Evolutionary conservation across 2,329 filamentous ascomycete species (phyloP).

Genomic region (Rhynchosporium agropyri): DNA sequence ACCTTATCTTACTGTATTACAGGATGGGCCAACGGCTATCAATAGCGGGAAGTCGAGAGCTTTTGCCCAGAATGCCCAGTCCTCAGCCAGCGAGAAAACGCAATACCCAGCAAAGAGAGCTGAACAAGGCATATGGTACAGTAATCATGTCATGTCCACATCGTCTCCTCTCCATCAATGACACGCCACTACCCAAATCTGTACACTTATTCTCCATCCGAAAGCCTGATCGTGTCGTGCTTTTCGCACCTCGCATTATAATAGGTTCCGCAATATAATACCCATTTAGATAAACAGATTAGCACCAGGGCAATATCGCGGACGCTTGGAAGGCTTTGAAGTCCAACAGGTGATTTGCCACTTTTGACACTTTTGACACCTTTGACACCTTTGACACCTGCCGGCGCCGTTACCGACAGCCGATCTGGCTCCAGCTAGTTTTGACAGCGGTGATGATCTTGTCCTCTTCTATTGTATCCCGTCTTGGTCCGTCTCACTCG

Average conservation of each 20-base stretch:
- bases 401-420: not conserved
- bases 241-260: too few relatives aligned
- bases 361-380: not conserved
- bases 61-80: not conserved
- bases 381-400: constrained; percentile 1
- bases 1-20: not conserved
- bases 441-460: constrained; percentile 5
- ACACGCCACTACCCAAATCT: too few relatives aligned
- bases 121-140: too few relatives aligned
- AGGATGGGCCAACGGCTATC: constrained; percentile 8
- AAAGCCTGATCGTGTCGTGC: too few relatives aligned
- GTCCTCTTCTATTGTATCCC: not conserved
- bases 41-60: constrained; percentile 5
- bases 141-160: too few relatives aligned
- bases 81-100: too few relatives aligned
- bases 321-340: not conserved
- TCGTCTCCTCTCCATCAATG: too few relatives aligned
- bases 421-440: not conserved
- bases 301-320: not conserved
- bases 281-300: too few relatives aligned
- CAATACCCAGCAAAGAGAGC: too few relatives aligned
- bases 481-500: not conserved
- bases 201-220: too few relatives aligned
- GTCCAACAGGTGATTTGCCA: not conserved
- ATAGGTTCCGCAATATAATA: too few relatives aligned